phyloP scores from a whole-genome alignment of 2,329 filamentous ascomycete species.

The Hymenoscyphus fructigenus region DNA sequence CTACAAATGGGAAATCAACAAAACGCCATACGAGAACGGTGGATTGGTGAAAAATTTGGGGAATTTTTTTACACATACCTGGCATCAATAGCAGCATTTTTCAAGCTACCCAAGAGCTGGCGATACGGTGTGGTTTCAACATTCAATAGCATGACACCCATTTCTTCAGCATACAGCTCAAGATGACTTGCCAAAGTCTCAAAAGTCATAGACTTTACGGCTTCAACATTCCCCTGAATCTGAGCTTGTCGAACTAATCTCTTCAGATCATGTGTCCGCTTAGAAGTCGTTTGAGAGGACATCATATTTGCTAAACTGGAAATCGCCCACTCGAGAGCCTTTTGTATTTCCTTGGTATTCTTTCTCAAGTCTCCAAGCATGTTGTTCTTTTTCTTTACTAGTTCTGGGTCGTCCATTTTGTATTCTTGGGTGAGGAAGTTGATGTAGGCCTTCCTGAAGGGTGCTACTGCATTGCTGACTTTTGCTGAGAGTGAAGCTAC shows the following conservation, averaged over 20 bases:
- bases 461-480: constrained; percentile 16
- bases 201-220: constrained; percentile 28
- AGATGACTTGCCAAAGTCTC: constrained; percentile 23
- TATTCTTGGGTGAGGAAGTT: constrained; percentile 21
- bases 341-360: constrained; percentile 19
- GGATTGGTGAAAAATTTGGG: not conserved
- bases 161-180: constrained; percentile 23
- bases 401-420: constrained; percentile 15
- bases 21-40: not conserved
- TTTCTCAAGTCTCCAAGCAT: constrained; percentile 24
- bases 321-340: constrained; percentile 20
- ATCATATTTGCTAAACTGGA: constrained; percentile 30
- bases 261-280: constrained; percentile 33
- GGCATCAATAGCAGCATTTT: constrained; percentile 13
- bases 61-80: constrained; percentile 1
- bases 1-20: not conserved
- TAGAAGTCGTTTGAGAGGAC: constrained; percentile 33
- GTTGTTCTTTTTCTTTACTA: constrained; percentile 19
- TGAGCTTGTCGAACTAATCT: constrained; percentile 30
- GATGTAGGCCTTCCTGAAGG: constrained; percentile 18
- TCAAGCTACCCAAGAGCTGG: constrained; percentile 21
- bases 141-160: constrained; percentile 28
- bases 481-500: constrained; percentile 8
- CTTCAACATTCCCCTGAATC: constrained; percentile 32
- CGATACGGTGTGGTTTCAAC: constrained; percentile 22